These are phyloP conservation scores for Aspergillus melleus DNA, from an alignment of 2,329 filamentous ascomycete species.

Conservation along the genomic window DNA sequence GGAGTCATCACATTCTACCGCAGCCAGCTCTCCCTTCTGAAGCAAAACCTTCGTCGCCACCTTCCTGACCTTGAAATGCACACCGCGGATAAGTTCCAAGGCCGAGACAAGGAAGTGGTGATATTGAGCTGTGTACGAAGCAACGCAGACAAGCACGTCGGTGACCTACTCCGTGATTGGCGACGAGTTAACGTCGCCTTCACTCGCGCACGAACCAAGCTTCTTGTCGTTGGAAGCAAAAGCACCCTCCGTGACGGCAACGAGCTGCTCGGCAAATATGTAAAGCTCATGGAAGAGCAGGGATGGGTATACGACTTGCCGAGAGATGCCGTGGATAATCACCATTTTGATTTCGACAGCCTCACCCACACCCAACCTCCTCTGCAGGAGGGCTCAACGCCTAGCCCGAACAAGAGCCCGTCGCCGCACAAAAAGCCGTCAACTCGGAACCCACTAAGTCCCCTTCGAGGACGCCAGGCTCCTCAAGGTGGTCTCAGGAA, in stretches of 20 bases:
- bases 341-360: constrained; percentile 60
- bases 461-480: constrained; percentile 28
- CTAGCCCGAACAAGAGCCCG: constrained; percentile 36
- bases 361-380: constrained; percentile 22
- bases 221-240: constrained; percentile 82
- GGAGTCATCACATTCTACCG: constrained; percentile 98
- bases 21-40: constrained; percentile 81
- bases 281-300: constrained; percentile 72
- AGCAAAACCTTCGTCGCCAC: constrained; percentile 64
- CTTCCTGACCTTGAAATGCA: constrained; percentile 80
- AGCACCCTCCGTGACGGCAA: constrained; percentile 68
- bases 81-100: constrained; percentile 95
- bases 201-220: constrained; percentile 86
- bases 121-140: constrained; percentile 84
- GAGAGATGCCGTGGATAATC: constrained; percentile 62
- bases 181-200: constrained; percentile 93
- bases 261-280: constrained; percentile 74
- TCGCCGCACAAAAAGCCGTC: constrained; percentile 21
- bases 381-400: constrained; percentile 23
- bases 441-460: constrained; percentile 31
- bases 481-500: constrained; percentile 41
- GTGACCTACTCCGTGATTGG: constrained; percentile 89
- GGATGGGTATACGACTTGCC: constrained; percentile 80
- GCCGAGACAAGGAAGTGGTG: constrained; percentile 90
- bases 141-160: constrained; percentile 80